phyloP scores from a whole-genome alignment of 2,329 filamentous ascomycete genomes.

The Verticillium tricorpus region DNA sequence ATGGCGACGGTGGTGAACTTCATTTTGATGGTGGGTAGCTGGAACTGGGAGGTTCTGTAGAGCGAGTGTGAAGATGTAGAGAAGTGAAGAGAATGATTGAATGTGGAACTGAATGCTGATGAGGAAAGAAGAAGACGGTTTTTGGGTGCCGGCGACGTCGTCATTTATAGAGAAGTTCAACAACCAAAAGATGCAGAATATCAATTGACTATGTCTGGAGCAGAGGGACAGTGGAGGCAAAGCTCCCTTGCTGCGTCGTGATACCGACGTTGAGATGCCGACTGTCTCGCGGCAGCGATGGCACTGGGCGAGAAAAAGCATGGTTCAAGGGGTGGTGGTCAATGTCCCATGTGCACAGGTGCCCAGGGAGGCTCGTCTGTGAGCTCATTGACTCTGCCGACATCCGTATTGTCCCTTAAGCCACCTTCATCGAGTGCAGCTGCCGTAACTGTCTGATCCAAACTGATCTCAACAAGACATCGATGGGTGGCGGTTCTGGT shows the following conservation, averaged over 20 bases:
- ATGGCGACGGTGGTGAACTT: conserved; percentile 2
- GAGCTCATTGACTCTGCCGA: not conserved
- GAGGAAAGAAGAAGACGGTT: not conserved
- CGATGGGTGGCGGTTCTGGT: not conserved
- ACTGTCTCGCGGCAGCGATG: not conserved
- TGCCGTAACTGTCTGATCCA: not conserved
- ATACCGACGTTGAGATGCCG: not conserved
- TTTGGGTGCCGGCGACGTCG: not conserved
- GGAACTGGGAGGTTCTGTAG: not conserved
- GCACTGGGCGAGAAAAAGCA: not conserved
- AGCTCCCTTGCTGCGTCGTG: not conserved
- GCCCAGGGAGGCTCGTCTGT: not conserved
- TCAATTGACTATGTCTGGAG: not conserved
- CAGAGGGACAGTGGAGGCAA: not conserved
- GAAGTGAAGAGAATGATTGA: conserved; percentile 1
- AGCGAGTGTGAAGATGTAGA: not conserved
- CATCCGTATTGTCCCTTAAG: not conserved
- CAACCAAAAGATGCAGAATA: not conserved
- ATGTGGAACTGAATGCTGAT: not conserved
- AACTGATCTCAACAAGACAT: not conserved
- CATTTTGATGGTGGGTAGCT: not conserved
- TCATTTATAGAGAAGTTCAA: not conserved
- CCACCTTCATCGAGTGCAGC: not conserved
- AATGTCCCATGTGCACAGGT: not conserved
- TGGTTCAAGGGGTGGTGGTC: not conserved